These are phyloP conservation scores for Aphelidium insulamus DNA, from an alignment of 371 early-diverging fungal species.

Conservation along the genomic window DNA sequence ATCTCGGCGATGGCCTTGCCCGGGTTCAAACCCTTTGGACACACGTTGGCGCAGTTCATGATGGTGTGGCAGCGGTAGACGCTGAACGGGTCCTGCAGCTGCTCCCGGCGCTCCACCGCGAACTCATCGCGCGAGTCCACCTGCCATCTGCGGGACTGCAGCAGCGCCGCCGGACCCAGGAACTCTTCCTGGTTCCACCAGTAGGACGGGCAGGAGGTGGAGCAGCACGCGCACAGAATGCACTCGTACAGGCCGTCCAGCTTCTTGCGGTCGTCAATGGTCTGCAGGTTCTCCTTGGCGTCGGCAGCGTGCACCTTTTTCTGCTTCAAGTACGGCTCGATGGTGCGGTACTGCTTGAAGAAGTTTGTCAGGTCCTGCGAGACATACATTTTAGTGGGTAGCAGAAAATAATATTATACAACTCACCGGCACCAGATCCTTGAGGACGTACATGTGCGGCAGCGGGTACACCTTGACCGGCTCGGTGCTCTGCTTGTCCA, in stretches of 20 bases:
- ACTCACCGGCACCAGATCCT: conserved; percentile 66
- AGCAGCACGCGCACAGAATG: conserved; percentile 93
- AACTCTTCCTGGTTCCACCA: conserved; percentile 92
- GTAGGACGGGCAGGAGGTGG: conserved; percentile 86
- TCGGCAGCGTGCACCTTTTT: conserved; percentile 27
- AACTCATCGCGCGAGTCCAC: conserved; percentile 86
- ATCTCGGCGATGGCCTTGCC: conserved; percentile 85
- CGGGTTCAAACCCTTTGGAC: conserved; percentile 94
- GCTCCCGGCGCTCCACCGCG: conserved; percentile 61
- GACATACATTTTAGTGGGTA: too few species aligned
- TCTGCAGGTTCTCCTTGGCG: conserved; percentile 71
- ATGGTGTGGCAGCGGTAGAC: conserved; percentile 96
- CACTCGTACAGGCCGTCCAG: conserved; percentile 93
- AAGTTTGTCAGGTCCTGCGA: conserved; percentile 89
- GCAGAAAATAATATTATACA: too few species aligned
- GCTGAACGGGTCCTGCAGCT: conserved; percentile 81
- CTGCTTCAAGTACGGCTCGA: conserved; percentile 84
- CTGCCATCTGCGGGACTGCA: conserved; percentile 97
- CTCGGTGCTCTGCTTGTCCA: conserved; percentile 41
- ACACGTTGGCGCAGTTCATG: conserved; percentile 91
- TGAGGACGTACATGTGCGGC: conserved; percentile 80
- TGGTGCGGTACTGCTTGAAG: conserved; percentile 88
- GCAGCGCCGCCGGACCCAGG: conserved; percentile 83
- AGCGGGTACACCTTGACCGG: conserved; percentile 76
- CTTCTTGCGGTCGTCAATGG: conserved; percentile 83